Base-by-base conservation (phyloP, 2,329 filamentous ascomycete species). In the Aspergillus oerlinghausenensis region DNA sequence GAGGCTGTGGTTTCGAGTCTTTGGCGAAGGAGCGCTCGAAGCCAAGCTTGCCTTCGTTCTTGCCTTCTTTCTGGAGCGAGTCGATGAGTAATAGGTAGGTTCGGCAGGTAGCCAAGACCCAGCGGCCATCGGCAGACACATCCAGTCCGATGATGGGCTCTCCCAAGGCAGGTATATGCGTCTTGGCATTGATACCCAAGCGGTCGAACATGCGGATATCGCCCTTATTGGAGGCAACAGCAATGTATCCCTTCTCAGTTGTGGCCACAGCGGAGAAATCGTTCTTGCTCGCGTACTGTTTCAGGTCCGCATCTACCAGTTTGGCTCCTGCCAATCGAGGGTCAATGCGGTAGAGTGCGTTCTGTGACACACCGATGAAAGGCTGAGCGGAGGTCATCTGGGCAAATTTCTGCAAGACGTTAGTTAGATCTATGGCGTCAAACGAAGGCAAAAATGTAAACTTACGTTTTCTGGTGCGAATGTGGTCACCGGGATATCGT, bases 191-290 rank as follows among this genome's bases (percentile, higher is more conserved):
- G 77, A 97, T 95, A 14, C 94, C 94, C 2, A 99, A 84, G 19
- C 92, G 89, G 72, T 99, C 94, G 68, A 99, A 99, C 66, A 99
- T 85, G 54, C 94, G 90, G 60, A 99, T 92, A 65, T 99, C 94
- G 65, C 94, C 94, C 80, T 99, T 99, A 79, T 96, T 96, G 53
- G 92, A 97, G 0, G 94, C 93, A 7, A 99, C 92, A 4, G 94
- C 94, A 62, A 99, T 92, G 70, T 97, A 95, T 10, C 94, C 94
- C 77, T 97, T 93, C 69, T 96, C 92, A 0, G 94, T 99, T 0
- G 94, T 97, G 4, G 94, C 91, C 28, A 95, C 83, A 14, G 93
- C 88, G 0, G 92, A 97, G 76, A 99, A 99, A 67, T 96, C 92
- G 69, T 97, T 97, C 83, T 97, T 97, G 67, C 92, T 95, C 11